Base-by-base conservation (phyloP, 2,329 filamentous ascomycete genomes). In the Ploettnerulaceae sp. region DNA sequence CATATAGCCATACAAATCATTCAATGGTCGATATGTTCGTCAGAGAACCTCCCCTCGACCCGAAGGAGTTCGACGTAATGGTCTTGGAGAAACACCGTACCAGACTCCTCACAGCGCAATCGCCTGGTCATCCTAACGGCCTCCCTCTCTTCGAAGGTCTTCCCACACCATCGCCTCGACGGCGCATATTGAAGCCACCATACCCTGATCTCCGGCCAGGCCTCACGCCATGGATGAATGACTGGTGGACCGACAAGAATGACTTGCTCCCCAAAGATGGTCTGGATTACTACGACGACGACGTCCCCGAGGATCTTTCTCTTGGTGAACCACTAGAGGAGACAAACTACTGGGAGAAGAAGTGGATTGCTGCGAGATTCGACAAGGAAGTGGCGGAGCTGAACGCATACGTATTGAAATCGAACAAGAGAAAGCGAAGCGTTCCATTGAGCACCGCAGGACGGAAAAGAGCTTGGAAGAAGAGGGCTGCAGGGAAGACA, bases 241-340 rank as follows among this genome's bases (percentile, higher is more conserved):
- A 44, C 22, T 47, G 44, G 44, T 15, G 14, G 9, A 17, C 22
- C 5, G 28, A 44, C 3, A 14, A 24, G 32, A 47, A 50, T 20
- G 43, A 47, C 15, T 28, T 39, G 11, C 20, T 42, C 20, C 38
- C 37, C 22, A 5, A 18, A 8, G 24, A 35, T 7, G 33, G 21
- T 3, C 25, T 50, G 8, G 21, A 39, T 14, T 42, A 28, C 20
- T 34, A 42, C 11, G 24, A 43, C 21, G 24, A 26, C 11, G 48
- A 47, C 35, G 11, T 50, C 14, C 37, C 32, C 5, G 25, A 45
- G 22, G 40, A 49, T 33, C 45, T 44, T 17, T 33, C 40, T 11
- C 38, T 51, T 9, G 48, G 48, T 9, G 39, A 39, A 17, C 44
- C 48, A n/a, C 18, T 45, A 11, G 45, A 51, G 14, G 45, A 40